phyloP scores from a whole-genome alignment of 2,329 filamentous ascomycete genomes.

The Pezicula neosporulosa region DNA sequence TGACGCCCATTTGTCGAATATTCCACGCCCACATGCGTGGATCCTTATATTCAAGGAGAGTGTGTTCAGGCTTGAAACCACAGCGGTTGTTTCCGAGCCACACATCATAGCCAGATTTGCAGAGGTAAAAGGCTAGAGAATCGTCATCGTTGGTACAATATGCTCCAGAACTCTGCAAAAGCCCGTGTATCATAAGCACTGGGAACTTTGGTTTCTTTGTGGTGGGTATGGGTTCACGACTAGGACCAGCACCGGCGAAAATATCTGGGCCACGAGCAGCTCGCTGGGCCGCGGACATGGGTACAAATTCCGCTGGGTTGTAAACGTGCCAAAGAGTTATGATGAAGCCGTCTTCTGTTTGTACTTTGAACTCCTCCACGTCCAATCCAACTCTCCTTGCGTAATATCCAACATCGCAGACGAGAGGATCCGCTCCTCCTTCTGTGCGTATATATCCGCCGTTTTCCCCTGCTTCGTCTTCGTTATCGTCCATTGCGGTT shows the following conservation, averaged over 20 bases:
- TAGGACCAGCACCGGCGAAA: constrained; percentile 46
- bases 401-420: constrained; percentile 82
- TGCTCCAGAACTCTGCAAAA: constrained; percentile 83
- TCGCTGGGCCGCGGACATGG: constrained; percentile 44
- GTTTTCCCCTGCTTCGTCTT: constrained; percentile 40
- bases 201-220: constrained; percentile 59
- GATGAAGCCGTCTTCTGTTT: constrained; percentile 92
- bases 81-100: constrained; percentile 95
- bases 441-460: constrained; percentile 64
- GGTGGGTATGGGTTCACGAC: constrained; percentile 31
- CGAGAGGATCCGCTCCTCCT: constrained; percentile 73
- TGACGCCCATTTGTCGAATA: constrained; percentile 87
- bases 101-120: constrained; percentile 89
- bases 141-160: constrained; percentile 90
- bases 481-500: constrained; percentile 26
- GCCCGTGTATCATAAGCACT: constrained; percentile 80
- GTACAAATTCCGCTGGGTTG: constrained; percentile 70
- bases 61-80: constrained; percentile 77
- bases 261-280: constrained; percentile 56
- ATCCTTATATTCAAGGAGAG: constrained; percentile 65
- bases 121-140: constrained; percentile 86
- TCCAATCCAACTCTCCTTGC: constrained; percentile 84
- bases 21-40: constrained; percentile 98
- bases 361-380: constrained; percentile 76
- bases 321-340: constrained; percentile 88